Evolutionary conservation across 371 early-diverging fungal genomes (phyloP).

Genomic region (Syncephalastrum sp.): DNA sequence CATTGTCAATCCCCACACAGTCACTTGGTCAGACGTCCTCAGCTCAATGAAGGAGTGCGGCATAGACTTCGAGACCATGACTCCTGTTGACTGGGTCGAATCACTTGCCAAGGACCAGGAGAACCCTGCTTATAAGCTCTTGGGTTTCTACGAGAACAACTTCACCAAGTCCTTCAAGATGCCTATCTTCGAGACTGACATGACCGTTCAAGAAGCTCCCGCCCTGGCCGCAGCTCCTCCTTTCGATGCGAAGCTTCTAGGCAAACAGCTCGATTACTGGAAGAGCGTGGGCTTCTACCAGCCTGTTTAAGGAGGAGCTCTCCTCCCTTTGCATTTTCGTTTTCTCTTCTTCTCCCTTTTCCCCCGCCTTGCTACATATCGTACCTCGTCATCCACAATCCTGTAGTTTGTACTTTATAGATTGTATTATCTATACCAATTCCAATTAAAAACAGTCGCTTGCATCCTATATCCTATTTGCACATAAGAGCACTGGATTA

Average conservation of each 20-base stretch:
- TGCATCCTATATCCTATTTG: no score
- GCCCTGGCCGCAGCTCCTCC: conserved; percentile 7
- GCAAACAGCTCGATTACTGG: conserved; percentile 15
- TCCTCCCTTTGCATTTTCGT: no score
- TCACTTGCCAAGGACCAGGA: conserved; percentile 18
- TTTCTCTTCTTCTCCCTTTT: no score
- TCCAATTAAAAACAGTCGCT: no score
- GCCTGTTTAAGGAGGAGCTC: background rate
- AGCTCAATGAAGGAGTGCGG: conserved; percentile 18
- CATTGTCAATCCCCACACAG: conserved; percentile 27
- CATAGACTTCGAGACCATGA: conserved; percentile 22
- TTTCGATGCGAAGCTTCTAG: conserved; percentile 6
- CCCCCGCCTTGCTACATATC: conserved; percentile 42
- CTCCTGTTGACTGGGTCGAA: conserved; percentile 23
- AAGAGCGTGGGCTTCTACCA: conserved; percentile 8
- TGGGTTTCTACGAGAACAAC: conserved; percentile 19
- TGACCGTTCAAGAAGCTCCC: conserved; percentile 3
- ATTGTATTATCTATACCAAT: no score
- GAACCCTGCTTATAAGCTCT: conserved; percentile 28
- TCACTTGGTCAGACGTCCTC: conserved; percentile 21
- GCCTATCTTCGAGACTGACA: conserved; percentile 9
- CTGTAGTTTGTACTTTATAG: conserved; percentile 13
- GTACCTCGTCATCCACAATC: conserved; percentile 67
- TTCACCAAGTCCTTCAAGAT: background rate
- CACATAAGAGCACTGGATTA: no score